Percentiles rank a stretch among this genome's conserved stretches.
phyloP scores from a whole-genome alignment of 192 early-diverging fungal genomes.

The Geranomyces variabilis region DNA sequence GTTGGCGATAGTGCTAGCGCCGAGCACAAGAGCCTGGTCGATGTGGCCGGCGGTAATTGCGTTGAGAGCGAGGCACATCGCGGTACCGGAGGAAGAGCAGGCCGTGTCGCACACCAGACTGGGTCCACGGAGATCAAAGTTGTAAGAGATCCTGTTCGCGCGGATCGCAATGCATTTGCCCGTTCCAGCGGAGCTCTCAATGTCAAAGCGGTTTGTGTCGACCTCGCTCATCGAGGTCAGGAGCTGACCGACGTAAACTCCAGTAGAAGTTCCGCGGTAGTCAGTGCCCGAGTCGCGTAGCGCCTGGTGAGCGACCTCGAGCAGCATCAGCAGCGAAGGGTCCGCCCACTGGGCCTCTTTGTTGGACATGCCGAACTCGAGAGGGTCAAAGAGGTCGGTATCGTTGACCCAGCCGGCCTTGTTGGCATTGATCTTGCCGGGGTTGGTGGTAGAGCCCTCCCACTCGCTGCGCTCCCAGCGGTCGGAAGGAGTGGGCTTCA shows the following conservation, averaged over 20 bases:
- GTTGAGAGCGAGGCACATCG: constrained; percentile 37
- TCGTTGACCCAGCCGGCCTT: constrained; percentile 20
- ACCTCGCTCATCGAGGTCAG: constrained; percentile 11
- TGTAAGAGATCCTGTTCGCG: constrained; percentile 38
- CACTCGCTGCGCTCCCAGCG: constrained; percentile 13
- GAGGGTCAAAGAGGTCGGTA: constrained; percentile 33
- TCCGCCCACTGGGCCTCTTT: constrained; percentile 33
- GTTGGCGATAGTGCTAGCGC: constrained; percentile 16
- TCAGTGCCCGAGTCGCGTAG: constrained; percentile 36
- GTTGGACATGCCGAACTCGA: constrained; percentile 34
- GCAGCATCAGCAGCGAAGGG: constrained; percentile 12
- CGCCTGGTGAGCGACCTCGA: constrained; percentile 35
- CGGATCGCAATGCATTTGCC: constrained; percentile 28
- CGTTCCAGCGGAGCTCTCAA: constrained; percentile 12
- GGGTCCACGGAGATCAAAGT: constrained; percentile 32
- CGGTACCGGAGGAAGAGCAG: constrained; percentile 39
- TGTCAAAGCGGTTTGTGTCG: constrained; percentile 10
- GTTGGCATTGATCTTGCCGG: constrained; percentile 7
- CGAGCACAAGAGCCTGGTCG: constrained; percentile 40
- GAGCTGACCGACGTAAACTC: constrained; percentile 31
- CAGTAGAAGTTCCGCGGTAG: constrained; percentile 36
- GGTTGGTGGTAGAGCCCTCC: neutral
- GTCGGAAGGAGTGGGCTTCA: neutral
- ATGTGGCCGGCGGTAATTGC: constrained; percentile 37
- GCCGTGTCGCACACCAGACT: constrained; percentile 38